A percentile compares a stretch with the other conserved stretches of the same genome.
Evolutionary conservation across 371 early-diverging fungal genomes (phyloP).

Genomic region (Mucor sp.): DNA sequence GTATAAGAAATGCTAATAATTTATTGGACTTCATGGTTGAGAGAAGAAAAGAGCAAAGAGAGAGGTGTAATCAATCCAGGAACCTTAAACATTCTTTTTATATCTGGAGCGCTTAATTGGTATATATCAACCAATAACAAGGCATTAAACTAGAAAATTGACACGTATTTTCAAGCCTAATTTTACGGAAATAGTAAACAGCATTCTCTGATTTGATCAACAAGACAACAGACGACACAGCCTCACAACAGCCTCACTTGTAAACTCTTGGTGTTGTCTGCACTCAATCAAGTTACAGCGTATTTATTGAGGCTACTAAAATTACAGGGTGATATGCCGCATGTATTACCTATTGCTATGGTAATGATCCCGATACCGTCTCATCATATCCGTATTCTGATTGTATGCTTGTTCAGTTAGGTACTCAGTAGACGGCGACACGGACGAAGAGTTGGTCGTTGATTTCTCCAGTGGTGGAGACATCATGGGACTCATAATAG

Average conservation of each 20-base stretch:
- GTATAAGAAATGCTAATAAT: slow-evolving; percentile 22
- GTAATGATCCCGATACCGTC: neutral
- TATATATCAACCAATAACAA: neutral
- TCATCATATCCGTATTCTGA: neutral
- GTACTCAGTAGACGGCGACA: neutral
- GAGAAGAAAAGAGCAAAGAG: neutral
- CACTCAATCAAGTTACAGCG: neutral
- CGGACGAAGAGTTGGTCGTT: neutral
- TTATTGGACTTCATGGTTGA: slow-evolving; percentile 13
- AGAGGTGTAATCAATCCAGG: neutral
- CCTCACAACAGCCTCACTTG: neutral
- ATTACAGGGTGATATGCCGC: neutral
- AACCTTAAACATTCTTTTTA: neutral
- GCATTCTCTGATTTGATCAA: neutral
- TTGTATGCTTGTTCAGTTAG: neutral
- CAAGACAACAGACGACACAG: neutral
- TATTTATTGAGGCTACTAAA: neutral
- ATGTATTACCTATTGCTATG: neutral
- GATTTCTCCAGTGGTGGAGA: slow-evolving; percentile 15
- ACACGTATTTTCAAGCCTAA: slow-evolving; percentile 3
- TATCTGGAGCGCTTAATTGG: neutral
- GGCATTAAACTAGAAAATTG: neutral
- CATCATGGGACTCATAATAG: slow-evolving; percentile 12
- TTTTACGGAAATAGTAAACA: neutral
- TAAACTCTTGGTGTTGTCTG: neutral